Evolutionary conservation across 2,329 filamentous ascomycete genomes (phyloP).

Genomic region (Cladobotryum mycophilum): DNA sequence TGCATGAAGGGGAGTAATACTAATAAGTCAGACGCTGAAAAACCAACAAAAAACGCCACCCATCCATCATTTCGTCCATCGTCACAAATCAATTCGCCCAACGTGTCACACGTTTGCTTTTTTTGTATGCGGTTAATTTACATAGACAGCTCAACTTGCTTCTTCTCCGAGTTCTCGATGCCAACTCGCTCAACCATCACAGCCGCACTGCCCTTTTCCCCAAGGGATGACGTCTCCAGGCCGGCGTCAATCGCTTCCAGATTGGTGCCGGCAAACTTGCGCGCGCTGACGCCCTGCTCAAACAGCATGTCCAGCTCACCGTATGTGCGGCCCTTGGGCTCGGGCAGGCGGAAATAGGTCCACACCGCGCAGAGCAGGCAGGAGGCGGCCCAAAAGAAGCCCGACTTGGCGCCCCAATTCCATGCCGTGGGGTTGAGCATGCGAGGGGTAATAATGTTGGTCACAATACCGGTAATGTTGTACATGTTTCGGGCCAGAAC

Average conservation of each 20-base stretch:
- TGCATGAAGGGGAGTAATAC: too few relatives aligned
- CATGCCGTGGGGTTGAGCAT: constrained; percentile 42
- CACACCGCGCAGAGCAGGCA: constrained; percentile 42
- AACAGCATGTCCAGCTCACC: constrained; percentile 53
- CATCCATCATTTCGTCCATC: too few relatives aligned
- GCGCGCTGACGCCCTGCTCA: constrained; percentile 35
- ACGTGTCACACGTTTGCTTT: too few relatives aligned
- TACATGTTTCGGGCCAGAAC: constrained; percentile 41
- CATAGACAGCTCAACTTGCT: too few relatives aligned
- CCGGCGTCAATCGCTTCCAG: constrained; percentile 22
- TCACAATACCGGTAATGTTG: constrained; percentile 42
- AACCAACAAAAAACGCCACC: too few relatives aligned
- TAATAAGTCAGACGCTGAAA: too few relatives aligned
- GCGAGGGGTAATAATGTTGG: constrained; percentile 40
- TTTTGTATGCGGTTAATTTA: too few relatives aligned
- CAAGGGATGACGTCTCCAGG: constrained; percentile 4
- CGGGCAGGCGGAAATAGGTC: constrained; percentile 47
- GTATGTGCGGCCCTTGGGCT: constrained; percentile 47
- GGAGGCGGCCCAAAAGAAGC: constrained; percentile 39
- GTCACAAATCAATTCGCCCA: too few relatives aligned
- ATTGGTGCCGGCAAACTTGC: constrained; percentile 32
- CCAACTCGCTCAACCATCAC: too few relatives aligned
- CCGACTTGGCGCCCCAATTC: constrained; percentile 43
- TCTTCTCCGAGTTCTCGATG: too few relatives aligned
- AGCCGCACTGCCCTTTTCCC: too few relatives aligned